Base-by-base conservation (phyloP, 2,329 filamentous ascomycete genomes). In the Endoconidiophora polonica region DNA sequence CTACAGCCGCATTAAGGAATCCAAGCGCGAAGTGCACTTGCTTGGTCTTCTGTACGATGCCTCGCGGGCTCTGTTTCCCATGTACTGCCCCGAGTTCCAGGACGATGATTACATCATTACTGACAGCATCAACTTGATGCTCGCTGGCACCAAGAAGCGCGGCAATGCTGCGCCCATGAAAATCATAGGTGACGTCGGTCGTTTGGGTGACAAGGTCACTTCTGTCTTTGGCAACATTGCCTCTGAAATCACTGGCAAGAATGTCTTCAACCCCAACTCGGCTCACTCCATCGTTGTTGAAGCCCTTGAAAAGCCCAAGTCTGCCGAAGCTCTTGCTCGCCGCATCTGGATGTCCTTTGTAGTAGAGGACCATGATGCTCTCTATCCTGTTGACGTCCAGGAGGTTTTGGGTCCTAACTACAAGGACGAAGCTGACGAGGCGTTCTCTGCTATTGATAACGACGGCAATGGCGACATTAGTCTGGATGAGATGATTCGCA, bases 271-370 rank as follows among this genome's bases (percentile, higher is more conserved):
- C 64, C 82, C 86, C 12, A 90, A 85, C 59, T 84, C 87, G 4
- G 81, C 88, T 1, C 88, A 95, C 62, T 91, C 86, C 0, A 78
- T 96, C 45, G 86, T 96, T 4, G 72, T 93, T 10, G 79, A 93
- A 61, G 91, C 90, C 6, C 71, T 96, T 29, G 88, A 95, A 64
- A 90, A 86, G 66, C 79, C 76, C 41, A 73, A 74, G 53, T 84
- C 86, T 5, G 86, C 87, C 0, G 88, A 96, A 62, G 91, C 91
- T n/a, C 69, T 96, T 52, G 88, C 86, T n/a, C 82, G 79, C 57
- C 83, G 91, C 59, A 81, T 96, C 55, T 96, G 91, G 91, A 94
- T 95, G 86, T 95, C 88, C 1, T 94, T 95, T 61, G 91, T 94
- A 1, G 78, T 91, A 3, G 90, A 96, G 64, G 87, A 86, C 58